Percentiles rank a stretch among this genome's conserved stretches.
Conservation (phyloP, 2,329 filamentous ascomycete genomes). For the Alternaria longipes region DNA sequence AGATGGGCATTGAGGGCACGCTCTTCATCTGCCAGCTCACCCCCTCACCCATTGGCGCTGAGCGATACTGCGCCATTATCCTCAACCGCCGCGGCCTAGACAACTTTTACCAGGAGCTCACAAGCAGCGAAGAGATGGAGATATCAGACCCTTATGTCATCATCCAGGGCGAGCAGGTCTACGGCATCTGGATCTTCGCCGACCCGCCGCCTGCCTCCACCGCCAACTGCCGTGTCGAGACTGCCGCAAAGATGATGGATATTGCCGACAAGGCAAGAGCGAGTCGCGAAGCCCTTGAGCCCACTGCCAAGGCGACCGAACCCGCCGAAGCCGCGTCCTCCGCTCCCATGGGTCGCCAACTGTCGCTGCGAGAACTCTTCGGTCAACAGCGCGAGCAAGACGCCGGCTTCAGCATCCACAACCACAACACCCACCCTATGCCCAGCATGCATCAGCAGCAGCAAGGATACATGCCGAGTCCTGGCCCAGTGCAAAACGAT, state of each 20-base stretch:
- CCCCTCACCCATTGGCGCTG: constrained; percentile 46
- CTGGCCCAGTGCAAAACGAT: constrained; percentile 35
- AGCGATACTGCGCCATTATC: constrained; percentile 57
- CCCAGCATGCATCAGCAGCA: constrained; percentile 50
- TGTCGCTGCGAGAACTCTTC: constrained; percentile 64
- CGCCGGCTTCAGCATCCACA: constrained; percentile 60
- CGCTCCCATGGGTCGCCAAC: constrained; percentile 62
- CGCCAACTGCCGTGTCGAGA: constrained; percentile 60
- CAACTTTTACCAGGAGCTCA: constrained; percentile 58
- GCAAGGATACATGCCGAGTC: constrained; percentile 22
- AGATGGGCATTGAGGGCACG: constrained; percentile 83
- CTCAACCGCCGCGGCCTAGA: constrained; percentile 60
- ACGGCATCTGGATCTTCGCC: constrained; percentile 72
- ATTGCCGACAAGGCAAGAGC: constrained; percentile 63
- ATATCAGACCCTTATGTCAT: constrained; percentile 68
- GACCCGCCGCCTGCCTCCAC: constrained; percentile 66
- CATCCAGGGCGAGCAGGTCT: constrained; percentile 60
- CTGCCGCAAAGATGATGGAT: constrained; percentile 64
- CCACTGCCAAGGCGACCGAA: constrained; percentile 37
- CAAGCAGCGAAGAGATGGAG: constrained; percentile 56
- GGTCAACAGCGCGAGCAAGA: constrained; percentile 64
- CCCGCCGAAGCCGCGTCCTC: constrained; percentile 44
- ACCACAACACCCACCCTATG: constrained; percentile 48
- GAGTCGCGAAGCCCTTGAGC: constrained; percentile 56
- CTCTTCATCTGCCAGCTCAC: constrained; percentile 81